Percentiles rank a stretch among this genome's conserved stretches.
Evolutionary conservation across 192 early-diverging fungal species (phyloP).

Genomic region (Backusella australiensis): DNA sequence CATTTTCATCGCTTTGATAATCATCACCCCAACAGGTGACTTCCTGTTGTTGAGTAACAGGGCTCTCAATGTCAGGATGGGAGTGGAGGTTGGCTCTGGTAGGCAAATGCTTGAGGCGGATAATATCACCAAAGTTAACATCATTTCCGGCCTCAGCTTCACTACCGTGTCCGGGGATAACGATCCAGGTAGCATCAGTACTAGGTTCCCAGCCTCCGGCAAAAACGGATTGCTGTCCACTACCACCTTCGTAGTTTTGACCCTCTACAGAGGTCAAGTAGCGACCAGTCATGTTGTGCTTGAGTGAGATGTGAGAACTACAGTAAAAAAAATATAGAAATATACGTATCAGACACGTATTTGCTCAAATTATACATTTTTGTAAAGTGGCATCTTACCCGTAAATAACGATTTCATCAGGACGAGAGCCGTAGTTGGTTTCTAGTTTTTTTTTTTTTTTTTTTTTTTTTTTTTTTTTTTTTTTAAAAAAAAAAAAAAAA

Average conservation of each 20-base stretch:
- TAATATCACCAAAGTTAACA: constrained; percentile 43
- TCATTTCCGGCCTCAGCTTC: constrained; percentile 39
- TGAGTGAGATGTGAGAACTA: constrained; percentile 44
- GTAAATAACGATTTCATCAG: background rate
- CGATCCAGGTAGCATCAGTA: constrained; percentile 48
- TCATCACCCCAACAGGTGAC: constrained; percentile 53
- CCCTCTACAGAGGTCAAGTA: constrained; percentile 46
- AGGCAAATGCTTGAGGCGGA: constrained; percentile 50
- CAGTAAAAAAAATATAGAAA: background rate
- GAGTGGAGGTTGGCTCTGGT: constrained; percentile 56
- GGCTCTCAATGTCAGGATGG: constrained; percentile 45
- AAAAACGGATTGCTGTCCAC: constrained; percentile 55
- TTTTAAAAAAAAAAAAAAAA: too few relatives aligned
- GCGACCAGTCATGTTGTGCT: constrained; percentile 55
- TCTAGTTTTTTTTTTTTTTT: too few relatives aligned
- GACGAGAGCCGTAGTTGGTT: background rate
- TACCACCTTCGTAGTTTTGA: constrained; percentile 44
- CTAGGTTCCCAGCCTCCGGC: constrained; percentile 43
- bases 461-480: background rate
- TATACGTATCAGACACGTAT: background rate
- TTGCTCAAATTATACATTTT: background rate
- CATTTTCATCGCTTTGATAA: constrained; percentile 49
- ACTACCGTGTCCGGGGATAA: constrained; percentile 46
- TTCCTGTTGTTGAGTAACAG: constrained; percentile 55
- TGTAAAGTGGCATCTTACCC: background rate